Evolutionary conservation across 148 eudicot species (phyloP), one percentile per base, ranked within the genome.

Genomic region (Chenopodium album): DNA sequence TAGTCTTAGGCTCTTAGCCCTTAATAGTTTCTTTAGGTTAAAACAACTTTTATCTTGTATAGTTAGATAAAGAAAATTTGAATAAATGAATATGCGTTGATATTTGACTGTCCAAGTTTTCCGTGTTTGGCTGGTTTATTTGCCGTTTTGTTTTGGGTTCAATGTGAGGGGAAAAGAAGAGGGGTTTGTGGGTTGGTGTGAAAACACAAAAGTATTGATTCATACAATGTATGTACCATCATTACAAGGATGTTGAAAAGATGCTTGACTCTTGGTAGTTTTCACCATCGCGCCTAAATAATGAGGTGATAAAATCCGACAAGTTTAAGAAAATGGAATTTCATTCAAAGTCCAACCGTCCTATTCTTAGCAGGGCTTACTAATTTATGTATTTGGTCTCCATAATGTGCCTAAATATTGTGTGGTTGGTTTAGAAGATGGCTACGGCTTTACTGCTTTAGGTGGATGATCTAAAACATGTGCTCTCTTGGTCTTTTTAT

Each of bases 181-280:
- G 54, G 54, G 67, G 26, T 71, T 32, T 70, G 41, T 31, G 56
- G 75, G 67, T 63, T 77, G 70, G 54, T 62, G 68, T 50, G 82
- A 79, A 32, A 70, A 23, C 48, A 66, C 50, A 78, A 20, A 14
- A 41, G 44, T 41, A 41, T 26, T 59, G 73, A 76, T 81, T 60
- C 37, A 75, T 56, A 13, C 62, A 9, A 73, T 76, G 71, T 71
- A 37, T 76, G 71, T 71, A 37, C n/a, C 7, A 16, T 56, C 1
- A 66, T 71, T 54, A 46, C 16, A 11, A 56, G 23, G 78, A 73
- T 80, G 69, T 59, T 34, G 64, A 65, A 62, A 52, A 23, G 44
- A 34, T 46, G 14, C 34, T n/a, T 22, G 23, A 62, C 20, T 59
- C 20, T 59, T 10, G 22, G 75, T 37, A 48, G 20, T 19, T 23